Percentiles rank a stretch among this genome's conserved stretches.
These are phyloP conservation scores for Zygosaccharomyces pseudobailii DNA, from an alignment of 1,139 yeast species.

Conservation along the genomic window DNA sequence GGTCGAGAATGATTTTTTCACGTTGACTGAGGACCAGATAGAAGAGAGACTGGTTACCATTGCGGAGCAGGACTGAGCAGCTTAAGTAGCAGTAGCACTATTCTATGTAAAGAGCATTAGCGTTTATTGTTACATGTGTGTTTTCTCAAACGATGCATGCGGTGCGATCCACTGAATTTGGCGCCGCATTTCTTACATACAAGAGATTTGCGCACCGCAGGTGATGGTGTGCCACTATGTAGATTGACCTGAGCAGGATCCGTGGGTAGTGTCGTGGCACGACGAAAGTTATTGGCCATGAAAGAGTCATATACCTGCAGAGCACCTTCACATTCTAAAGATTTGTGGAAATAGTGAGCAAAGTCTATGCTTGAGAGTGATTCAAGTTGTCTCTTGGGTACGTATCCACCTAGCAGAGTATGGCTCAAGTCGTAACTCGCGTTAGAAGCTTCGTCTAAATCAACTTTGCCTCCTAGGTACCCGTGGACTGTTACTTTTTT, in stretches of 20 bases:
- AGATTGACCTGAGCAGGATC: slow-evolving; percentile 5
- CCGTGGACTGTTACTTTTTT: slow-evolving; percentile 27
- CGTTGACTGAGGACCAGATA: slow-evolving; percentile 76
- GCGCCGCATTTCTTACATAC: slow-evolving; percentile 24
- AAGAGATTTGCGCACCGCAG: slow-evolving; percentile 19
- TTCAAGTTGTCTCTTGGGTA: slow-evolving; percentile 31
- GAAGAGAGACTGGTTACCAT: slow-evolving; percentile 90
- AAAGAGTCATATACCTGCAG: slow-evolving; percentile 25
- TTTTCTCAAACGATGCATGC: slow-evolving; percentile 18
- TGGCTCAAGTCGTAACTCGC: slow-evolving; percentile 28
- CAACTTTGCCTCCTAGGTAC: slow-evolving; percentile 29
- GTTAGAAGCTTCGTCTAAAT: slow-evolving; percentile 21
- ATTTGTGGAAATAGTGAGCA: slow-evolving; percentile 32
- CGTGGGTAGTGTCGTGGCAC: slow-evolving; percentile 7
- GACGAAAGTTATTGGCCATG: slow-evolving; percentile 16
- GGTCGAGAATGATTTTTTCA: slow-evolving; percentile 57
- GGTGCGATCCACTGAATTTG: slow-evolving; percentile 22
- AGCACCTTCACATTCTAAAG: slow-evolving; percentile 28
- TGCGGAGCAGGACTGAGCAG: slow-evolving; percentile 82
- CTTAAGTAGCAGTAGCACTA: neutral
- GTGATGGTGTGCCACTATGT: slow-evolving; percentile 1
- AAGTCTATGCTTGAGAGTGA: slow-evolving; percentile 32
- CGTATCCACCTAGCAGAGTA: slow-evolving; percentile 32
- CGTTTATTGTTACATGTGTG: slow-evolving; percentile 17
- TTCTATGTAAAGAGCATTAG: slow-evolving; percentile 4